These are phyloP conservation scores for Parathielavia hyrcaniae DNA, from an alignment of 495 filamentous ascomycete genomes.

Conservation along the genomic window DNA sequence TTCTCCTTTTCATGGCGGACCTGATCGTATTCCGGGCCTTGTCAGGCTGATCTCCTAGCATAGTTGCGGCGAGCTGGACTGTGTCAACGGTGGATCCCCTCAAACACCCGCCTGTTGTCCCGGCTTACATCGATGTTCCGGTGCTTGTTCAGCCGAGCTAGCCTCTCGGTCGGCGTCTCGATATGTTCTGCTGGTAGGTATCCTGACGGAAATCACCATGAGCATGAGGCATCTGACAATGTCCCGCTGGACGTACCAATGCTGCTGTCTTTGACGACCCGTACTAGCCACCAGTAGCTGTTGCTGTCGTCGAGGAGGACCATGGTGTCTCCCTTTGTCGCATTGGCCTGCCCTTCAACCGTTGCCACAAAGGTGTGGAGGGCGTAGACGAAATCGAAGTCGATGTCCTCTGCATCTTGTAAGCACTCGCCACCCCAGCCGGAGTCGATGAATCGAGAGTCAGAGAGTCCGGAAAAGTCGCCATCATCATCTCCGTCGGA, in stretches of 20 bases:
- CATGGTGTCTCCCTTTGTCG: constrained; percentile 98
- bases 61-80: constrained; percentile 74
- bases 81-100: constrained; percentile 12
- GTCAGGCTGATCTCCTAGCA: constrained; percentile 86
- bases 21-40: constrained; percentile 85
- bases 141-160: constrained; percentile 95
- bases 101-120: not conserved
- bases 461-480: constrained; percentile 40
- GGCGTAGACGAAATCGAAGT: constrained; percentile 99
- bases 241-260: constrained; percentile 59
- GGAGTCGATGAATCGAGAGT: constrained; percentile 56
- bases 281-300: constrained; percentile 99
- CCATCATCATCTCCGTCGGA: constrained; percentile 39
- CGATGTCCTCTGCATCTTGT: constrained; percentile 88
- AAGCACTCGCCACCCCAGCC: constrained; percentile 74
- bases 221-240: constrained; percentile 2
- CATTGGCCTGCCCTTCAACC: constrained; percentile 96
- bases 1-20: constrained; percentile 81
- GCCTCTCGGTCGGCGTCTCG: constrained; percentile 90
- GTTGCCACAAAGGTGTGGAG: constrained; percentile 96
- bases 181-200: constrained; percentile 98
- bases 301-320: constrained; percentile 99
- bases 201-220: constrained; percentile 46
- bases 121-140: constrained; percentile 86
- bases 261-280: constrained; percentile 93